Evolutionary conservation across 2,329 filamentous ascomycete genomes (phyloP).

Genomic region (Fusarium tjaetaba): DNA sequence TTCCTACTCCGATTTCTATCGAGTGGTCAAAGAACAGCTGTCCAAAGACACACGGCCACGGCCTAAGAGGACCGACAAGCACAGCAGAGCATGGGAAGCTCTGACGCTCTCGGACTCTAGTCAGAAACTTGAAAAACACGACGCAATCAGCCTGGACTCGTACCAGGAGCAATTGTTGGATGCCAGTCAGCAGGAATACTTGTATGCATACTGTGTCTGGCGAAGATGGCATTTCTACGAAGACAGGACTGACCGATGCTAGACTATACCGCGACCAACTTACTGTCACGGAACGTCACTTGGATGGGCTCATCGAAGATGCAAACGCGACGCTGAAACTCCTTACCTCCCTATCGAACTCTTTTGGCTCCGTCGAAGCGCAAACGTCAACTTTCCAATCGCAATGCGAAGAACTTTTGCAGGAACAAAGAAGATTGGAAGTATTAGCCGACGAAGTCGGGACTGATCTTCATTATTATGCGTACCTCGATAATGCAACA

Average conservation of each 20-base stretch:
- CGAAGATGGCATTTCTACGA: neutral
- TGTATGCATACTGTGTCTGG: slow-evolving; percentile 62
- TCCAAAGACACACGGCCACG: slow-evolving; percentile 59
- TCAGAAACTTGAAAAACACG: slow-evolving; percentile 37
- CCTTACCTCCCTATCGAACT: slow-evolving; percentile 81
- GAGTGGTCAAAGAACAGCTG: slow-evolving; percentile 67
- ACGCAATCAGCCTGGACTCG: slow-evolving; percentile 31
- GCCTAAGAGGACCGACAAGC: slow-evolving; percentile 53
- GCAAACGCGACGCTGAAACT: slow-evolving; percentile 80
- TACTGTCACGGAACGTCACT: slow-evolving; percentile 80
- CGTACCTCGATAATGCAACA: slow-evolving; percentile 91
- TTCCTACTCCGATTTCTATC: slow-evolving; percentile 81
- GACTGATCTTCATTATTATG: slow-evolving; percentile 92
- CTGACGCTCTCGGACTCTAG: slow-evolving; percentile 49
- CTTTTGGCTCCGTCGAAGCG: slow-evolving; percentile 86
- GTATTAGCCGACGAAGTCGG: slow-evolving; percentile 85
- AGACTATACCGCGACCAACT: slow-evolving; percentile 85
- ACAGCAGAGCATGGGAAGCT: slow-evolving; percentile 61
- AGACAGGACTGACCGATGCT: slow-evolving; percentile 42
- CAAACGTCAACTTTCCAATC: slow-evolving; percentile 94
- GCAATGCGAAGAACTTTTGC: slow-evolving; percentile 87
- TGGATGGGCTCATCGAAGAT: slow-evolving; percentile 80
- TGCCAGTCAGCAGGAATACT: slow-evolving; percentile 85
- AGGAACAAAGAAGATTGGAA: slow-evolving; percentile 82
- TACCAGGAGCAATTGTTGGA: slow-evolving; percentile 77